phyloP scores from a whole-genome alignment of 2,329 filamentous ascomycete genomes.

The Lomentospora prolificans region DNA sequence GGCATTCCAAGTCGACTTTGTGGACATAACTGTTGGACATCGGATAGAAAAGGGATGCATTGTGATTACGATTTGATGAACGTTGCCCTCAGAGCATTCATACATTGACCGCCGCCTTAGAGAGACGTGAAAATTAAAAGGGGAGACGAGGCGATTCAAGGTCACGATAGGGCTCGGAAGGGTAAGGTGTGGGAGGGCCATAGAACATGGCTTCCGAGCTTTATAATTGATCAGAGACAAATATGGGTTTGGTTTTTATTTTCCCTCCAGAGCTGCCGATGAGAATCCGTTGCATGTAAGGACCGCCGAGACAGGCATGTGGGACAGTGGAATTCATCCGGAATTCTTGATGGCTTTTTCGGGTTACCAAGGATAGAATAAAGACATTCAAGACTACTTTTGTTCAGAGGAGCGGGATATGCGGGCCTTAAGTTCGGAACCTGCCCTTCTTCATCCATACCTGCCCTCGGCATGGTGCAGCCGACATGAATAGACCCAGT shows the following conservation, averaged over 20 bases:
- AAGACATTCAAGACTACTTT: neutral
- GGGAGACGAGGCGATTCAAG: neutral
- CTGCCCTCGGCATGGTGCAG: too few species aligned
- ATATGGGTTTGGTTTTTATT: neutral
- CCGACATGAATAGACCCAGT: too few species aligned
- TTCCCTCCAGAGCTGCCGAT: neutral
- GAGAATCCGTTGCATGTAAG: neutral
- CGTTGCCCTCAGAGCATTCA: neutral
- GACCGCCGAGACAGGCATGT: neutral
- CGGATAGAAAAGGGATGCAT: constrained; percentile 3
- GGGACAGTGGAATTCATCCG: neutral
- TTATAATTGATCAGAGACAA: neutral
- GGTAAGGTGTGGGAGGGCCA: neutral
- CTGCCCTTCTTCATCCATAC: neutral
- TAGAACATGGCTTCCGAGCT: neutral
- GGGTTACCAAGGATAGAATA: neutral
- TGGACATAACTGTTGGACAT: neutral
- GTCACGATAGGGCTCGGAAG: neutral
- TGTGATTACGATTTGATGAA: neutral
- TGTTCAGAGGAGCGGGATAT: neutral
- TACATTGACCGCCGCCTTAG: neutral
- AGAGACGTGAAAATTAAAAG: neutral
- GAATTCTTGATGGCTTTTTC: neutral
- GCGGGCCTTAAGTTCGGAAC: neutral
- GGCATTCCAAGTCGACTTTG: neutral